Percentiles rank a stretch among this genome's conserved stretches.
Evolutionary conservation across 306 rosid species (phyloP).

Genomic region (Parietaria judaica): DNA sequence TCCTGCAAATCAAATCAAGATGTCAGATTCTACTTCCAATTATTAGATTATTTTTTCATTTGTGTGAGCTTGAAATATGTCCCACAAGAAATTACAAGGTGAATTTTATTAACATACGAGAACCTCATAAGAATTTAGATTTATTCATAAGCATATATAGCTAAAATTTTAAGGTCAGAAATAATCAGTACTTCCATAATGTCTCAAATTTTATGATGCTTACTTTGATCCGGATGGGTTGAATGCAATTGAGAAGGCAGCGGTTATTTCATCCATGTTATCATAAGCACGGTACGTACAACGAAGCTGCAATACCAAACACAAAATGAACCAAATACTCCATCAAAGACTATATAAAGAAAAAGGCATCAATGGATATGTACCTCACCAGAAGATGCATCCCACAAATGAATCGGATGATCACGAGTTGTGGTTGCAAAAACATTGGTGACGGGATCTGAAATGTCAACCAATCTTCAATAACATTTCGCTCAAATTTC

Average conservation of each 20-base stretch:
- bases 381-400: constrained; percentile 88
- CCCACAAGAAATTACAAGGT: neutral
- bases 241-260: constrained; percentile 88
- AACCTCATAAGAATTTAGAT: neutral
- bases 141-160: neutral
- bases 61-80: neutral
- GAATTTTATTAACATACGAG: neutral
- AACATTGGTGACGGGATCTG: constrained; percentile 79
- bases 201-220: constrained; percentile 11
- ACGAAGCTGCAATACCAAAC: constrained; percentile 56
- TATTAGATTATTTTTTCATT: neutral
- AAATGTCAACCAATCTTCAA: constrained; percentile 23
- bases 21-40: neutral
- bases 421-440: constrained; percentile 81
- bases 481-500: constrained; percentile 11
- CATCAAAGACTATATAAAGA: neutral
- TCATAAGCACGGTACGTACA: constrained; percentile 96
- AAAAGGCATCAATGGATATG: constrained; percentile 8
- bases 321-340: neutral
- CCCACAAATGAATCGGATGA: constrained; percentile 99
- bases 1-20: constrained; percentile 38
- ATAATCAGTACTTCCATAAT: too few species aligned
- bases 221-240: constrained; percentile 88
- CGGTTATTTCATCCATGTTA: constrained; percentile 87
- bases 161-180: neutral